Conservation (phyloP, 2,329 filamentous ascomycete genomes). For the Atkinsonella texensis region DNA sequence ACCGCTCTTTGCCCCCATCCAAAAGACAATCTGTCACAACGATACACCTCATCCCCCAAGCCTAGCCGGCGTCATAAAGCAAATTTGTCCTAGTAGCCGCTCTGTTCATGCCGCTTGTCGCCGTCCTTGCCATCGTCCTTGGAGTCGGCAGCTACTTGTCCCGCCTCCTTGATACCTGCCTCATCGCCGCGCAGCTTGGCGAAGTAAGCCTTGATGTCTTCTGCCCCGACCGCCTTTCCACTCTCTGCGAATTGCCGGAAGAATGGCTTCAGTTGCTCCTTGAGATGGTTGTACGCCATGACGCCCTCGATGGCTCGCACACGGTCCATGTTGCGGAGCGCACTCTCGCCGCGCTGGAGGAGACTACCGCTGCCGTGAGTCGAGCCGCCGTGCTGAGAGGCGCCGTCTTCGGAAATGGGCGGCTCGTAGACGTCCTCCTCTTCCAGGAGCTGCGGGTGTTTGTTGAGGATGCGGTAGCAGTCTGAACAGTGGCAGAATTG, state of each 20-base stretch:
- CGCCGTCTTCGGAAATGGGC: constrained; percentile 58
- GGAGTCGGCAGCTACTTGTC: constrained; percentile 33
- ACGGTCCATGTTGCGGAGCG: constrained; percentile 81
- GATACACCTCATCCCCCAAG: background rate
- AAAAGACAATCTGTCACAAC: background rate
- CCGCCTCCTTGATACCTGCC: constrained; percentile 53
- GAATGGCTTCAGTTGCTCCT: constrained; percentile 91
- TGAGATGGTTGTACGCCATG: constrained; percentile 95
- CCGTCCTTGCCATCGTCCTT: constrained; percentile 19
- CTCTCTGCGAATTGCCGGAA: constrained; percentile 89
- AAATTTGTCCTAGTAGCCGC: constrained; percentile 30
- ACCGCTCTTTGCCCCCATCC: no score
- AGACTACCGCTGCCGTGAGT: constrained; percentile 68
- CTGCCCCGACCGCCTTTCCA: constrained; percentile 75
- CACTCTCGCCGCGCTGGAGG: constrained; percentile 84
- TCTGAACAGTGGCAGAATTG: constrained; percentile 68
- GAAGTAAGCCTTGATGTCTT: constrained; percentile 95
- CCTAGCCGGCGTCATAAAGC: background rate
- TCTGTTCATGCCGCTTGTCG: constrained; percentile 36
- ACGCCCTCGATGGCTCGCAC: constrained; percentile 91
- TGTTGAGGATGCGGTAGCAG: constrained; percentile 65
- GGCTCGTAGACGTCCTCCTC: constrained; percentile 94
- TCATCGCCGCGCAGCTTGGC: constrained; percentile 86
- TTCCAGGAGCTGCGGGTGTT: constrained; percentile 73
- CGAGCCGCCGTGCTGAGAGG: constrained; percentile 40